Evolutionary conservation across 768 basidiomycete species (phyloP), one percentile per base, ranked within the genome.

Genomic region (Mycena albidolilacea): DNA sequence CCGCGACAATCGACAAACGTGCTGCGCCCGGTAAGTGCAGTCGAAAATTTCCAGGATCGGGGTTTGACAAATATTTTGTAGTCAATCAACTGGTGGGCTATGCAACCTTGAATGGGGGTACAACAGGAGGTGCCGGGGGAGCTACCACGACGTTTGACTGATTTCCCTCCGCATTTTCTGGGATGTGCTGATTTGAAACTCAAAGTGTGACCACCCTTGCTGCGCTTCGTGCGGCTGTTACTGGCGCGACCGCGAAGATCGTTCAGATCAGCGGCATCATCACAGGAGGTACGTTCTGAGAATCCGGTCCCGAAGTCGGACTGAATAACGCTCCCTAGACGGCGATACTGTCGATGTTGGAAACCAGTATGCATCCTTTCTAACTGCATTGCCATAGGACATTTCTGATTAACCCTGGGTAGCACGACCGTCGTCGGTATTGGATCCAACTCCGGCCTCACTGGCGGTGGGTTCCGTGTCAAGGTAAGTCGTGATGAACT

Each of bases 31-130:
- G 72, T 73, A 35, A 41, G 61, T 73, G 30, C 30, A 3, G 14
- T 54, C 41, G 52, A 54, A 61, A 54, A 54, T 44, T 12, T 41
- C 9, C 10, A 54, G 15, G 23, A 17, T 9, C 21, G 7, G 41
- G 5, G 61, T 37, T 52, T 68, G 39, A 67, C 43, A 4, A 0
- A 12, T 44, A 43, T 38, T 39, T 41, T 11, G 6, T 61, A 72
- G 71, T 68, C 60, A 38, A 73, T 17, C 67, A 73, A 48, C 17
- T 69, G n/a, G 72, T 73, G n/a, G 74, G 74, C 7, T 75, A 64
- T 62, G 74, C 74, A 21, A 75, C 74, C 54, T 65, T 62, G 58
- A 75, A 75, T 43, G 74, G 74, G 3, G 74, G 74, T n/a, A 75
- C 74, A 0, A 72, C 70, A 7, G 74, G 74, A 39, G 74, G 74